Percentiles rank a stretch among this genome's conserved stretches.
phyloP scores from a whole-genome alignment of 2,329 filamentous ascomycete genomes.

The Lachnellula suecica region DNA sequence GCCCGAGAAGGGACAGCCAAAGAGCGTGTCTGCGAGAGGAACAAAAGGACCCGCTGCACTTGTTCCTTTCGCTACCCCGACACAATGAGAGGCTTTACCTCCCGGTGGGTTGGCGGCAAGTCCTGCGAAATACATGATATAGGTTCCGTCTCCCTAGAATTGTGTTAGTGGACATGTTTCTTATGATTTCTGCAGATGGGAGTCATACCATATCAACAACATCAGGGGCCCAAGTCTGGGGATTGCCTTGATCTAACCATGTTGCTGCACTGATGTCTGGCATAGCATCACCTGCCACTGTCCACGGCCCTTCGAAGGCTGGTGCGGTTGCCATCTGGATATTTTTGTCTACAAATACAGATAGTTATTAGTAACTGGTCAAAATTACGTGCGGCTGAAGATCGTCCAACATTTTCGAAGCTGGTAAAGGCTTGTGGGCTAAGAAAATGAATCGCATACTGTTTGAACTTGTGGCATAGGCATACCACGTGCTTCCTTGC shows the following conservation, averaged over 20 bases:
- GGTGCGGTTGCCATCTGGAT: background rate
- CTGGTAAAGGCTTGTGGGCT: no score
- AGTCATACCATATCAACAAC: background rate
- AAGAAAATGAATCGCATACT: no score
- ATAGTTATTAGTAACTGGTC: no score
- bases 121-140: background rate
- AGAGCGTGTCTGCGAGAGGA: slow-evolving; percentile 28
- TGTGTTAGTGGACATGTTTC: background rate
- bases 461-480: background rate
- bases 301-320: background rate
- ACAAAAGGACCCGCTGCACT: background rate
- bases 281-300: background rate
- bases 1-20: slow-evolving; percentile 48
- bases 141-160: background rate
- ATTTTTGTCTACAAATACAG: no score
- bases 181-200: background rate
- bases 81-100: background rate
- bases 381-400: no score
- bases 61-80: background rate
- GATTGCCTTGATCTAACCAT: background rate
- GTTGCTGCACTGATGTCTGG: background rate
- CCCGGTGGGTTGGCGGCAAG: background rate
- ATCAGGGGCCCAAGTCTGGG: background rate
- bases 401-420: no score
- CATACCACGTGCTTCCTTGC: background rate